These are phyloP conservation scores for Striga hermonthica DNA, from an alignment of 305 asterid species.

Conservation along the genomic window DNA sequence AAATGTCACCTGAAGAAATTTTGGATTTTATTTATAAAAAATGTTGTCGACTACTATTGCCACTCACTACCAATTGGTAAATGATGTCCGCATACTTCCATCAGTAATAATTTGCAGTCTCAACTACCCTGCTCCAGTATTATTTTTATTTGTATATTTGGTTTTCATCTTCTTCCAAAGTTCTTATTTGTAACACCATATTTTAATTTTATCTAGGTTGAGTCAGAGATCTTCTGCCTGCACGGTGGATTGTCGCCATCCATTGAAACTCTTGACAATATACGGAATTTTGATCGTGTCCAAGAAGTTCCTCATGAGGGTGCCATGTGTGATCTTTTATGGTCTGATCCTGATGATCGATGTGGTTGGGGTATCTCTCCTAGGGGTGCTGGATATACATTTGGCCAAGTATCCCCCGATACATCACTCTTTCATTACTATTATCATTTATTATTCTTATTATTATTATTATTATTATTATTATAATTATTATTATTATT, in stretches of 20 bases:
- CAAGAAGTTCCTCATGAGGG: constrained; percentile 82
- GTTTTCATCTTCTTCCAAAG: not conserved
- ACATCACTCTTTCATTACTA: not conserved
- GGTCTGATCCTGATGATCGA: constrained; percentile 80
- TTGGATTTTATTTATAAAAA: too few species aligned
- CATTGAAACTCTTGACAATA: constrained; percentile 57
- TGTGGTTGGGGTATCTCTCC: constrained; percentile 82
- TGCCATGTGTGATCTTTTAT: constrained; percentile 69
- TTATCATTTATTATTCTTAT: constrained; percentile 1
- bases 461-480: not conserved
- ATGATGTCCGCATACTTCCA: not conserved
- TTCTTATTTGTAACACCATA: too few species aligned
- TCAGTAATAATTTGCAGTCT: not conserved
- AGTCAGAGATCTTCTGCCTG: constrained; percentile 62
- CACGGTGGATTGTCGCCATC: constrained; percentile 71
- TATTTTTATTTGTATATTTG: not conserved
- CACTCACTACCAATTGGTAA: not conserved
- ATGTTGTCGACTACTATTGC: too few species aligned
- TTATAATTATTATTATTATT: too few species aligned
- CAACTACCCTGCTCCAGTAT: constrained; percentile 29
- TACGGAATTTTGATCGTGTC: constrained; percentile 62
- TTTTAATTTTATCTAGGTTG: constrained; percentile 41
- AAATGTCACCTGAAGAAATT: too few species aligned
- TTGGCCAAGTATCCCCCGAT: constrained; percentile 57
- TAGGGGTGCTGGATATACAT: constrained; percentile 73